Conservation (phyloP, 352 stramenopile genomes). For the Globisporangium lucens region DNA sequence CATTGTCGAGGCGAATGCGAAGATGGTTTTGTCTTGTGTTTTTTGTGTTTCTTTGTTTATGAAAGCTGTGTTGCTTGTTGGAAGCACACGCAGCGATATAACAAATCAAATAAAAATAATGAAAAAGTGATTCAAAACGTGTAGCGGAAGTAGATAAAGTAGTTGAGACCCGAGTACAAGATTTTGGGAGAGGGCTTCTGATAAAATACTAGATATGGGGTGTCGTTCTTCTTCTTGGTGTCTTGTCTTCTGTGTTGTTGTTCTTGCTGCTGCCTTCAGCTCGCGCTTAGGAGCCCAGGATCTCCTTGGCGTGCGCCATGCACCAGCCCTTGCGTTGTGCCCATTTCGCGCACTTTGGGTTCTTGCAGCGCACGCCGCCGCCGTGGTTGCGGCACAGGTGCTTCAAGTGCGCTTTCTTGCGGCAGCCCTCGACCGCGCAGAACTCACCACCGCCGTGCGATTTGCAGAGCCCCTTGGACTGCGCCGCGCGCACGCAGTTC, state of each 20-base stretch:
- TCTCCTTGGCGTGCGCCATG: conserved; percentile 86
- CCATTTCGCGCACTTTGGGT: conserved; percentile 80
- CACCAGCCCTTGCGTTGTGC: conserved; percentile 87
- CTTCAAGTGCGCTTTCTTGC: conserved; percentile 87
- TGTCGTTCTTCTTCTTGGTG: not conserved
- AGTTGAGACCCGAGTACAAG: not conserved
- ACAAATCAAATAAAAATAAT: conserved; percentile 8
- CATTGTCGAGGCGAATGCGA: not conserved
- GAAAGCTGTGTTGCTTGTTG: not conserved
- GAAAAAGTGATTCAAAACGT: conserved; percentile 6
- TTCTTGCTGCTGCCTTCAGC: not conserved
- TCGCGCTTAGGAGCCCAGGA: conserved; percentile 34
- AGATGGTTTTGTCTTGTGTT: not conserved
- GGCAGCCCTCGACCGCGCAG: conserved; percentile 76
- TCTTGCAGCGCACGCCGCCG: conserved; percentile 80
- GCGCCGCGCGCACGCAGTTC: conserved; percentile 74
- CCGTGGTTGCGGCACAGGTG: conserved; percentile 84
- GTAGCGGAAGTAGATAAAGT: not conserved
- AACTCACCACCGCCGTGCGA: conserved; percentile 81
- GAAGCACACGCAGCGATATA: not conserved
- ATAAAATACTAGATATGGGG: conserved; percentile 16
- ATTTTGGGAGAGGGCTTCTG: conserved; percentile 1
- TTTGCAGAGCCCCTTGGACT: conserved; percentile 85
- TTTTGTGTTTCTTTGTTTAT: not conserved
- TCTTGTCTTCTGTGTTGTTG: conserved; percentile 1